Evolutionary conservation across 345 rosid species (phyloP), one percentile per base, ranked within the genome.

Genomic region (Pelargonium nanum): DNA sequence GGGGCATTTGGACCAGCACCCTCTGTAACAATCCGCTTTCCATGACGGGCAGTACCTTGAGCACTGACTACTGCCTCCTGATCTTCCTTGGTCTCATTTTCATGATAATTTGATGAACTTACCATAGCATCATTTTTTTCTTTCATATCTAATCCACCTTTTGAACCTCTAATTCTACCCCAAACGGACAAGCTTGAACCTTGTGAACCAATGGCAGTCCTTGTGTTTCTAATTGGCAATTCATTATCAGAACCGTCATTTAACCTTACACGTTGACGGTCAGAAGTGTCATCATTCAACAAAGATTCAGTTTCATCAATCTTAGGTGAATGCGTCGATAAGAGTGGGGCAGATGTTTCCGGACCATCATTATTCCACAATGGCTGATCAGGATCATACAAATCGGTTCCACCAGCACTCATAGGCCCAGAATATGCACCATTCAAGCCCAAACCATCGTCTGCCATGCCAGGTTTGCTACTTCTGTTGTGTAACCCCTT

Each of bases 321-420:
- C 54, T 72, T 80, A 54, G 84, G 77, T 66, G 90, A 79, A 68
- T 71, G 84, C 56, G 72, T 63, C 20, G 80, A 74, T 60, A 80
- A 52, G 30, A 75, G 73, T 48, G 83, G 65, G 73, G 74, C 67
- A 19, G 96, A 81, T 60, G 85, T 75, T 78, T 83, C 95, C 59
- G 79, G 90, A 70, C 77, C 81, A 77, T 67, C 76, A 61, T 74
- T 75, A 77, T 84, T 93, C 99, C 97, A 93, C 66, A 93, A 65
- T 53, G 97, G 99, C 71, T 93, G 97, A 78, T 93, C 99, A 68
- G 99, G 99, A 79, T 93, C 99, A 73, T 93, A 93, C 57, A 87
- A 71, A 76, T 93, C 99, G 52, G 86, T 80, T 65, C 83, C 91
- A 69, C 63, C 76, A 59, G 72, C 75, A 77, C 62, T 26, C 55